Percentiles rank a stretch among this genome's conserved stretches.
These are phyloP conservation scores for Albugo candida DNA, from an alignment of 352 stramenopile genomes.

Conservation along the genomic window DNA sequence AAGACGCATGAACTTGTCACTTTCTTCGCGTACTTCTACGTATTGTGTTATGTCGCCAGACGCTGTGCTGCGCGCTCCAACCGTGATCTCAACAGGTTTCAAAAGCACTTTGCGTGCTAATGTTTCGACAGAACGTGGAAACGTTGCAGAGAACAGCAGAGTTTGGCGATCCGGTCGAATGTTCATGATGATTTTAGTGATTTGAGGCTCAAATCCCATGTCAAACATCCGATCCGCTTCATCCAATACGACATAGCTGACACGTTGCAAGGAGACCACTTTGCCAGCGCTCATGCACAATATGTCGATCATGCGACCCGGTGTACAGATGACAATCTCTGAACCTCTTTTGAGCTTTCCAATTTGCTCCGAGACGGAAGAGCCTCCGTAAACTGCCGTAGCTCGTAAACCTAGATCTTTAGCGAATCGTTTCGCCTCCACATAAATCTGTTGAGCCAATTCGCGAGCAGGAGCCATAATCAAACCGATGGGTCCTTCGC, in stretches of 20 bases:
- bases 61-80: constrained; percentile 88
- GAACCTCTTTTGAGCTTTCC: constrained; percentile 95
- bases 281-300: constrained; percentile 94
- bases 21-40: constrained; percentile 96
- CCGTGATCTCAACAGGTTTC: constrained; percentile 94
- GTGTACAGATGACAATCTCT: constrained; percentile 96
- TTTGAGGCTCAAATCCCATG: constrained; percentile 99
- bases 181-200: constrained; percentile 90
- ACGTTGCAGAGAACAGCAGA: constrained; percentile 97
- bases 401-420: constrained; percentile 83
- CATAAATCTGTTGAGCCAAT: constrained; percentile 96
- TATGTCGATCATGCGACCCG: constrained; percentile 98
- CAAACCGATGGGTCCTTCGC: constrained; percentile 93
- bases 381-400: constrained; percentile 91
- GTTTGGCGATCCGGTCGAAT: constrained; percentile 83
- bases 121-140: constrained; percentile 85
- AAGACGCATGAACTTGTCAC: constrained; percentile 97
- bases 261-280: constrained; percentile 89
- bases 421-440: constrained; percentile 87
- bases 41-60: constrained; percentile 95
- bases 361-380: constrained; percentile 95
- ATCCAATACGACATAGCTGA: constrained; percentile 97
- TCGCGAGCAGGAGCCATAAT: constrained; percentile 96
- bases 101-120: constrained; percentile 80
- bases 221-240: constrained; percentile 99